Evolutionary conservation across 768 basidiomycete species (phyloP).

Genomic region (Lentinula detonsa): DNA sequence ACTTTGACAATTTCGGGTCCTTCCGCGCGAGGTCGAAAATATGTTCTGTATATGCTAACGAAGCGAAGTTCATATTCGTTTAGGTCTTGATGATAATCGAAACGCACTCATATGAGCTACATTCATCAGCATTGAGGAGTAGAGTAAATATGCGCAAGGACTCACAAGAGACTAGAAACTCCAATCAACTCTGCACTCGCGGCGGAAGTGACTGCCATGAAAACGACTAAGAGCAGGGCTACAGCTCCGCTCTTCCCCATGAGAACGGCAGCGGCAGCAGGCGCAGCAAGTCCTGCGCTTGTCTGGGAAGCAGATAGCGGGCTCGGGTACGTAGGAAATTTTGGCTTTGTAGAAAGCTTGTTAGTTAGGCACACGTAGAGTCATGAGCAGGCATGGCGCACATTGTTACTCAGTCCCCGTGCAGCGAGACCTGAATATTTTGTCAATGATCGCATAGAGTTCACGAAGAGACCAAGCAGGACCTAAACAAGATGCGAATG

Average conservation of each 20-base stretch:
- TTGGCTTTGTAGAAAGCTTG: constrained; percentile 23
- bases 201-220: constrained; percentile 42
- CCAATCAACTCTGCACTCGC: constrained; percentile 41
- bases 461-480: not conserved
- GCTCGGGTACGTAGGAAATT: constrained; percentile 48
- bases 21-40: constrained; percentile 28
- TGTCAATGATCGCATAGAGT: not conserved
- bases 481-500: constrained; percentile 42
- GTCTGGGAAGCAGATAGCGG: constrained; percentile 29
- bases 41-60: constrained; percentile 31
- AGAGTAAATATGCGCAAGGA: not conserved
- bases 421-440: constrained; percentile 23
- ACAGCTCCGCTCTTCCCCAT: constrained; percentile 40
- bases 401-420: constrained; percentile 25
- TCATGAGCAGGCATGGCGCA: constrained; percentile 7
- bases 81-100: not conserved
- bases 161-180: constrained; percentile 37
- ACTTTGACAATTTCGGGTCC: constrained; percentile 33
- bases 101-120: constrained; percentile 41
- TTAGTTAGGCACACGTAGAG: not conserved
- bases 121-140: not conserved
- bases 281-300: constrained; percentile 39
- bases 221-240: constrained; percentile 31
- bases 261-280: constrained; percentile 39
- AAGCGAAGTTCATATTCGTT: not conserved